Conservation (phyloP, 805 yeast species). For the Ogataea polymorpha region DNA sequence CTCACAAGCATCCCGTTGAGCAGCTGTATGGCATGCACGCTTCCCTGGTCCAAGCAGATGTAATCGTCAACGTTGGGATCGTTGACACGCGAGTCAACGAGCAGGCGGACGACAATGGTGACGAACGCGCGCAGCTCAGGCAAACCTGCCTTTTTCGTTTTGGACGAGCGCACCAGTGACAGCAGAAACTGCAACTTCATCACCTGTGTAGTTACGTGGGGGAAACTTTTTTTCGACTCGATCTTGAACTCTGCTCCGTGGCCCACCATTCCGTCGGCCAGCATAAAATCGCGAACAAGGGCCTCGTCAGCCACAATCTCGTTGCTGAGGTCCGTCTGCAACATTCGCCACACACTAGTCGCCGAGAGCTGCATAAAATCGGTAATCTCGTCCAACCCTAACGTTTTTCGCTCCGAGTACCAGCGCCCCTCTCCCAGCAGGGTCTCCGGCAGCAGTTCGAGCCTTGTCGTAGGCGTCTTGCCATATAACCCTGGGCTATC, state of each 20-base stretch:
- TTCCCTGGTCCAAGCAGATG: conserved; percentile 1
- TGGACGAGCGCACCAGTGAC: conserved; percentile 1
- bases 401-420: not conserved
- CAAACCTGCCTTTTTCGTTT: not conserved
- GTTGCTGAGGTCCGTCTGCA: not conserved
- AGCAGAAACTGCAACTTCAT: conserved; percentile 13
- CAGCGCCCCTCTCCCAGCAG: not conserved
- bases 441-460: not conserved
- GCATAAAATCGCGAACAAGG: conserved; percentile 1
- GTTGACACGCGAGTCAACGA: conserved; percentile 17
- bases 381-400: not conserved
- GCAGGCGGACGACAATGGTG: conserved; percentile 3
- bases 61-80: conserved; percentile 12
- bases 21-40: conserved; percentile 11
- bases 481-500: conserved; percentile 9
- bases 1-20: conserved; percentile 13
- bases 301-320: conserved; percentile 1
- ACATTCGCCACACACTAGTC: not conserved
- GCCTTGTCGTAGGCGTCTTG: not conserved
- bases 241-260: not conserved
- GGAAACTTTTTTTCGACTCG: conserved; percentile 11
- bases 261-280: not conserved
- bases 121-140: conserved; percentile 1
- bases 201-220: conserved; percentile 12
- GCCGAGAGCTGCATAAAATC: conserved; percentile 1